Evolutionary conservation across 106 monocot genomes (phyloP).

Genomic region (Allium cepa): DNA sequence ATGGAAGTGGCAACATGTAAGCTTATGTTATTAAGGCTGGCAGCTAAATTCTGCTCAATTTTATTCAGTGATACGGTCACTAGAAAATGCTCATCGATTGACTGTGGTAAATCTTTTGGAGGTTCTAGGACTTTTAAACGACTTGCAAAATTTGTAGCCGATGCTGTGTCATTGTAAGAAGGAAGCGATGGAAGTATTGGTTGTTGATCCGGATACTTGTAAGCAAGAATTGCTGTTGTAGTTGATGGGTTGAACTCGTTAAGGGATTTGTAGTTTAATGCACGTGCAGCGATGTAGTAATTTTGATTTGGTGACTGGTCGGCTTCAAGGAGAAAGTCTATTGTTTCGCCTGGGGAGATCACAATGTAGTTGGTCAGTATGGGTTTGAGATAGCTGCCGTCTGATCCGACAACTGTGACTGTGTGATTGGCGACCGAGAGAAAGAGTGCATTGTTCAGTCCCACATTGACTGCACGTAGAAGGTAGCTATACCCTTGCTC

Average conservation of each 20-base stretch:
- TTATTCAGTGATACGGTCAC: not conserved
- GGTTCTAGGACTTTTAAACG: slow-evolving; percentile 1
- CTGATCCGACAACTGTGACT: slow-evolving; percentile 34
- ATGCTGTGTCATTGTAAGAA: slow-evolving; percentile 15
- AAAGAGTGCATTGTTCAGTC: slow-evolving; percentile 28
- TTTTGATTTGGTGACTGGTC: slow-evolving; percentile 8
- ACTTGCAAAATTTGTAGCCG: slow-evolving; percentile 14
- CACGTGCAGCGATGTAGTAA: slow-evolving; percentile 19
- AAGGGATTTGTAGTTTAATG: slow-evolving; percentile 3
- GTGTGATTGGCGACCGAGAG: slow-evolving; percentile 26
- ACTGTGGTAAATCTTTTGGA: not conserved
- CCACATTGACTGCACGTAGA: slow-evolving; percentile 37
- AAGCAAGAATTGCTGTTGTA: slow-evolving; percentile 17
- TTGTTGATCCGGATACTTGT: not conserved
- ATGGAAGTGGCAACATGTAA: not conserved
- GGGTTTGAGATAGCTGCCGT: slow-evolving; percentile 34
- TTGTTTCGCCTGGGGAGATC: slow-evolving; percentile 30
- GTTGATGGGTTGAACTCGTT: slow-evolving; percentile 16
- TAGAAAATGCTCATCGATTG: not conserved
- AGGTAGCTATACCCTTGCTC: slow-evolving; percentile 36
- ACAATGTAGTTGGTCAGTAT: slow-evolving; percentile 15
- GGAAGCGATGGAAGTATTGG: slow-evolving; percentile 17
- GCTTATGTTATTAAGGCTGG: slow-evolving; percentile 38
- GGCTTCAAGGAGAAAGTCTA: slow-evolving; percentile 18
- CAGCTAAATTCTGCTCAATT: not conserved